These are phyloP conservation scores for Podochytrium sp. DNA, from an alignment of 192 early-diverging fungal species.

Conservation along the genomic window DNA sequence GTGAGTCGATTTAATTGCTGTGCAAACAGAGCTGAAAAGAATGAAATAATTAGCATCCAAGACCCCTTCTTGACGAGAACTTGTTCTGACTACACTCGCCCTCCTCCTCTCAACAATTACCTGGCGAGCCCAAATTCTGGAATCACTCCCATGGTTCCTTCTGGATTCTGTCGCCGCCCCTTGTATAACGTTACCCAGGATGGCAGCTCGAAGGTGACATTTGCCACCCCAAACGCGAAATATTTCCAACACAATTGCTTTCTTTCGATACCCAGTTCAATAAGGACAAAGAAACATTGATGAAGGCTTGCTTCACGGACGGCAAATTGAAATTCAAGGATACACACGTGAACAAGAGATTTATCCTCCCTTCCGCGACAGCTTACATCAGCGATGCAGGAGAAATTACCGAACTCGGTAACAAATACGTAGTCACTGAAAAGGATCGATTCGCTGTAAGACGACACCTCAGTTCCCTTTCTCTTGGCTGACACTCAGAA, in stretches of 20 bases:
- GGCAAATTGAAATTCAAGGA: slow-evolving; percentile 34
- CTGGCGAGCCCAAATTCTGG: slow-evolving; percentile 17
- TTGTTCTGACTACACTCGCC: slow-evolving; percentile 21
- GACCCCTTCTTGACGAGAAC: slow-evolving; percentile 41
- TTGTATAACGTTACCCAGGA: slow-evolving; percentile 46
- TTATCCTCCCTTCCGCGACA: slow-evolving; percentile 36
- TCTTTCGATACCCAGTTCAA: slow-evolving; percentile 10
- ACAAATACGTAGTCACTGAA: slow-evolving; percentile 8
- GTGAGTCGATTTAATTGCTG: slow-evolving; percentile 6
- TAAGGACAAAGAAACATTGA: slow-evolving; percentile 26
- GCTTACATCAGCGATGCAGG: slow-evolving; percentile 44
- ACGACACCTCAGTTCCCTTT: neutral
- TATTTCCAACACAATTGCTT: neutral
- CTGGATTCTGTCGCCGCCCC: slow-evolving; percentile 48
- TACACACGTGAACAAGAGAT: slow-evolving; percentile 30
- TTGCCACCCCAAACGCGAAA: neutral
- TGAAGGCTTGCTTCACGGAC: slow-evolving; percentile 36
- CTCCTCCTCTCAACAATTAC: slow-evolving; percentile 18
- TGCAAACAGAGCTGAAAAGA: too few species aligned
- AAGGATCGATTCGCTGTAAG: slow-evolving; percentile 38
- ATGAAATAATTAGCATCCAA: slow-evolving; percentile 25
- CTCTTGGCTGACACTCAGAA: neutral
- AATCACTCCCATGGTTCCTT: slow-evolving; percentile 39
- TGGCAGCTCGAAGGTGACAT: slow-evolving; percentile 23
- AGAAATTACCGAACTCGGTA: slow-evolving; percentile 38